Percentiles rank a stretch among this genome's conserved stretches.
Evolutionary conservation across 2,329 filamentous ascomycete genomes (phyloP).

Genomic region (Aspergillus versicolor): DNA sequence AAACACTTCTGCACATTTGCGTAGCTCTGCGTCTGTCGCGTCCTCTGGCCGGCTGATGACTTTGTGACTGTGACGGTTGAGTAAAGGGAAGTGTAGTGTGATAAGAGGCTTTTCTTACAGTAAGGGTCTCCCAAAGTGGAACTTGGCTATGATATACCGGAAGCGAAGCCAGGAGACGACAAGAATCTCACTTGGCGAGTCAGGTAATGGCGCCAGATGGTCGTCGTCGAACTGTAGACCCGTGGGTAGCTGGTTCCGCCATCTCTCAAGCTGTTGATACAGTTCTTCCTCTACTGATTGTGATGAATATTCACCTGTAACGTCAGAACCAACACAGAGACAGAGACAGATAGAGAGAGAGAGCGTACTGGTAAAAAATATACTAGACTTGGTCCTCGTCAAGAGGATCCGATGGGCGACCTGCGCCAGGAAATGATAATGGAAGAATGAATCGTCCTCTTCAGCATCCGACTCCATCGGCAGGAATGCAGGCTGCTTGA

Average conservation of each 20-base stretch:
- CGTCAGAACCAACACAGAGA: neutral
- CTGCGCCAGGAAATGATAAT: constrained; percentile 1
- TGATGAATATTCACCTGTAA: neutral
- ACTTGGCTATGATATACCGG: neutral
- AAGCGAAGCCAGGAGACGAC: neutral
- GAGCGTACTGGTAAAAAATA: neutral
- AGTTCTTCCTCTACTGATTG: neutral
- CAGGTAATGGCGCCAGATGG: neutral
- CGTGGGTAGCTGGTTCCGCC: neutral
- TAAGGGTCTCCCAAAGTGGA: neutral
- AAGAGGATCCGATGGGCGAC: neutral
- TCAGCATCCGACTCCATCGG: neutral
- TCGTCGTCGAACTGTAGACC: neutral
- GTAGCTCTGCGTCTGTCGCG: neutral
- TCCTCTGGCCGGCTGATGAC: neutral
- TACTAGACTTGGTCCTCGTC: neutral
- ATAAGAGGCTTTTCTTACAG: neutral
- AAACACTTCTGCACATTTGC: neutral
- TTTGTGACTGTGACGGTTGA: neutral
- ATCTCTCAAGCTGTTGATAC: neutral
- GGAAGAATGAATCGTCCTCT: neutral
- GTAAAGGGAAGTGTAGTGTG: neutral
- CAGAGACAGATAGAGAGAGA: too few relatives aligned
- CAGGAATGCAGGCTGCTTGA: neutral
- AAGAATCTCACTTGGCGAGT: neutral